These are phyloP conservation scores for Entophlyctis helioformis DNA, from an alignment of 192 early-diverging fungal species.

Conservation along the genomic window DNA sequence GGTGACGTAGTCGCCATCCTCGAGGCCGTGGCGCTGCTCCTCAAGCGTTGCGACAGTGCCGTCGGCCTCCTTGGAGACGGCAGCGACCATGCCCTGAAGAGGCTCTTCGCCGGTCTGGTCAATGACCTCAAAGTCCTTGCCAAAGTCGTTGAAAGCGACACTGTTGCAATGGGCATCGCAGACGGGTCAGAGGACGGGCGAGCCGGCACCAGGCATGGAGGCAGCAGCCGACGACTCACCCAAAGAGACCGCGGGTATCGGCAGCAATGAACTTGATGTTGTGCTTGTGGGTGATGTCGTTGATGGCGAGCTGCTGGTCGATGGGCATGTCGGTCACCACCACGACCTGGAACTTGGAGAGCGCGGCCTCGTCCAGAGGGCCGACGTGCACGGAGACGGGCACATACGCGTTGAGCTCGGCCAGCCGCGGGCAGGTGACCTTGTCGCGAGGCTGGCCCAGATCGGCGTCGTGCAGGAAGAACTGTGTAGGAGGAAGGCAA, in stretches of 20 bases:
- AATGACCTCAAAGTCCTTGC: conserved; percentile 66
- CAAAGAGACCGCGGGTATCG: conserved; percentile 85
- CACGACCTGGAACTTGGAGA: conserved; percentile 41
- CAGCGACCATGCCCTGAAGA: conserved; percentile 83
- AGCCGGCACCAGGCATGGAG: neutral
- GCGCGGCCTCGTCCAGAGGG: conserved; percentile 58
- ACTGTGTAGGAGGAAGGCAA: conserved; percentile 34
- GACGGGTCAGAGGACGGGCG: too few species aligned
- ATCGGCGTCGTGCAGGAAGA: conserved; percentile 75
- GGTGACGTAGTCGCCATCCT: conserved; percentile 91
- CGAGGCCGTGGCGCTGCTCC: conserved; percentile 93
- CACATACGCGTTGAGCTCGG: conserved; percentile 95
- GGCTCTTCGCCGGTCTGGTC: conserved; percentile 92
- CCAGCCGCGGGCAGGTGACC: conserved; percentile 65
- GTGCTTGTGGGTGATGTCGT: conserved; percentile 51
- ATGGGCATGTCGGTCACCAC: conserved; percentile 78
- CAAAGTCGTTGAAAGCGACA: conserved; percentile 91
- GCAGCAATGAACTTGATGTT: conserved; percentile 80
- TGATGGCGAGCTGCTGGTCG: conserved; percentile 68
- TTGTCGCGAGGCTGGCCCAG: conserved; percentile 75
- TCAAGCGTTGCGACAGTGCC: conserved; percentile 91
- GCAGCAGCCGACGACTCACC: conserved; percentile 23
- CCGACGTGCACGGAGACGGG: conserved; percentile 65
- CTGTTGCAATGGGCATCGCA: conserved; percentile 8
- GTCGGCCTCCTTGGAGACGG: conserved; percentile 55